phyloP scores from a whole-genome alignment of 768 basidiomycete species.

The Hygrophoropsis aurantiaca region DNA sequence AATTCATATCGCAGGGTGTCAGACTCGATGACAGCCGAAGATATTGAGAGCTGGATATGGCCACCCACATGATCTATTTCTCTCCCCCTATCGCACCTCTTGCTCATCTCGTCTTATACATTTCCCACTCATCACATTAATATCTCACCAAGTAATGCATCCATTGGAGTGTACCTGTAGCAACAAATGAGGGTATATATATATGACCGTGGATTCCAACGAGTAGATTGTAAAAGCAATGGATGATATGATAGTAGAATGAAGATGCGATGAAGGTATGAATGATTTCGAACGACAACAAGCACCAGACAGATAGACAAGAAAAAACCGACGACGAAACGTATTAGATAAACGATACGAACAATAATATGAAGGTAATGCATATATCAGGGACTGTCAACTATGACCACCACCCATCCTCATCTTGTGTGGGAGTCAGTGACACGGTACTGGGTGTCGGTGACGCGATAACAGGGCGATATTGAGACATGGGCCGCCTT shows the following conservation, averaged over 20 bases:
- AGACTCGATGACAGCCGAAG: constrained; percentile 64
- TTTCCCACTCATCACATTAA: constrained; percentile 17
- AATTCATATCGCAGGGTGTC: constrained; percentile 55
- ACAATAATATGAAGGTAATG: background rate
- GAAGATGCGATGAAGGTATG: constrained; percentile 3
- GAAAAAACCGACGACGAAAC: constrained; percentile 1
- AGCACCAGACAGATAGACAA: constrained; percentile 15
- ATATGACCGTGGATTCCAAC: constrained; percentile 9
- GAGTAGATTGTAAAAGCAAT: background rate
- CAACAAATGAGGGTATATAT: constrained; percentile 38
- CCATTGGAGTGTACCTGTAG: constrained; percentile 39
- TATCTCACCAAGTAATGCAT: constrained; percentile 32
- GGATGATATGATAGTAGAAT: background rate
- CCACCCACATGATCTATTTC: constrained; percentile 16
- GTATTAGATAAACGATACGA: background rate
- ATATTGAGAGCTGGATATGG: constrained; percentile 79
- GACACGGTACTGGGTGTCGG: constrained; percentile 81
- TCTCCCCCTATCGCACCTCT: constrained; percentile 4
- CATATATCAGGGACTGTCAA: background rate
- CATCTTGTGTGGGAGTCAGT: constrained; percentile 62
- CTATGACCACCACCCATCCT: constrained; percentile 80
- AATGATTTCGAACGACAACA: no score
- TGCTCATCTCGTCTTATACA: background rate
- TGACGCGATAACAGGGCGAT: constrained; percentile 49
- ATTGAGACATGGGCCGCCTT: constrained; percentile 8